Evolutionary conservation across 306 rosid genomes (phyloP).

Genomic region (Cicer pinnatifidum): DNA sequence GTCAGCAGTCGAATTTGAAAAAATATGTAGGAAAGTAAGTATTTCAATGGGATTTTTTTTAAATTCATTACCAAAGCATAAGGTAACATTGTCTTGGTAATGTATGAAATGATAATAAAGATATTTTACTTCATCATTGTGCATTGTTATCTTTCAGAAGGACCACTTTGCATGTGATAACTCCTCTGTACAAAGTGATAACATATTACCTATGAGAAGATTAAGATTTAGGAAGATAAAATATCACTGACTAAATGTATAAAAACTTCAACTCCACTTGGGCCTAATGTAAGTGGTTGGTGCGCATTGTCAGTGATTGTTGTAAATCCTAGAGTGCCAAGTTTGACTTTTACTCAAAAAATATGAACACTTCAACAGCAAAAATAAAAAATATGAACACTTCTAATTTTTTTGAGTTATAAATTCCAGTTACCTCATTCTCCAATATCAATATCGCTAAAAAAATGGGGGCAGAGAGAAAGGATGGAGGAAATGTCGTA

Average conservation of each 20-base stretch:
- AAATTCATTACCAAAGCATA: not conserved
- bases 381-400: not conserved
- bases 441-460: not conserved
- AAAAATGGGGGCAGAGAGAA: not conserved
- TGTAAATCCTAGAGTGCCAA: too few relatives aligned
- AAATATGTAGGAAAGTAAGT: not conserved
- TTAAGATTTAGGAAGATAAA: not conserved
- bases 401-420: not conserved
- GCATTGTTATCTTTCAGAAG: not conserved
- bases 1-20: slow-evolving; percentile 13
- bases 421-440: not conserved
- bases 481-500: not conserved
- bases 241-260: not conserved
- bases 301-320: too few relatives aligned
- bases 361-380: not conserved
- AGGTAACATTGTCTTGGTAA: not conserved
- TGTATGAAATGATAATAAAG: not conserved
- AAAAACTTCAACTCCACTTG: not conserved
- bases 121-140: not conserved
- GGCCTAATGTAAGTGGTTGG: too few relatives aligned
- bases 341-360: too few relatives aligned
- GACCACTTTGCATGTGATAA: not conserved
- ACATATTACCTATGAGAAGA: not conserved
- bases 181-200: not conserved
- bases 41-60: slow-evolving; percentile 44